Base-by-base conservation (phyloP, 176 grass and related monocot genomes). In the Puya raimondii region DNA sequence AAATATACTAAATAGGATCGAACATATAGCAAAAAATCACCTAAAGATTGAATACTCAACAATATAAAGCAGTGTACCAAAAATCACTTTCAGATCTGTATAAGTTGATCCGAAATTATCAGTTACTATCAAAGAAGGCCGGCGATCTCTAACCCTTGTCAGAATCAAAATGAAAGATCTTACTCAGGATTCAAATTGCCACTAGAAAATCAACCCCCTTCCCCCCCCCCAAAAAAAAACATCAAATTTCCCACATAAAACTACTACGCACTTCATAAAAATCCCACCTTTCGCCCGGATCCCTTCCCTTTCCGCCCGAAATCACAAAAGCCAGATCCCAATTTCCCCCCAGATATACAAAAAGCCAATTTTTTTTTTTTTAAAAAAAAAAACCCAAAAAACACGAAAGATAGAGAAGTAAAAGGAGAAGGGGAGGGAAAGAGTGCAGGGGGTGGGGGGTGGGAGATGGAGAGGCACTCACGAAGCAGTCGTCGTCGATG, bases 401-500 rank as follows among this genome's bases (percentile, higher is more conserved):
- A 61, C 56, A 20, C n/a, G n/a, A 61, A 61, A 59, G 15, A 20
- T 21, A 61, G 21, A 61, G 4, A 42, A 42, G 33, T 5, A 42
- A 42, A 42, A 6, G 33, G 33, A 42, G 33, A 42, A 42, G 17
- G 9, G 49, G 49, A 69, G 25, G 20, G 16, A 48, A 10, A 70
- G 12, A 52, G 33, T 5, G 4, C 0, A 4, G 4, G 33, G 6
- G 33, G 29, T 0, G 29, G 29, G 29, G 3, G 29, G 29, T 2
- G 4, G 29, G 29, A 42, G 33, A 7, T 5, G 33, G 73, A 68
- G 27, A 23, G 57, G 16, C 47, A 65, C 74, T 85, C 61, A 95
- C 91, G 79, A 95, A 95, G 81, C 91, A 95, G 72, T 95, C 91
- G 74, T 95, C 91, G 50, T 95, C 91, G 74, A 95, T 95, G 78